These are phyloP conservation scores for Tulasnella sp. DNA, from an alignment of 768 basidiomycete species.

Conservation along the genomic window DNA sequence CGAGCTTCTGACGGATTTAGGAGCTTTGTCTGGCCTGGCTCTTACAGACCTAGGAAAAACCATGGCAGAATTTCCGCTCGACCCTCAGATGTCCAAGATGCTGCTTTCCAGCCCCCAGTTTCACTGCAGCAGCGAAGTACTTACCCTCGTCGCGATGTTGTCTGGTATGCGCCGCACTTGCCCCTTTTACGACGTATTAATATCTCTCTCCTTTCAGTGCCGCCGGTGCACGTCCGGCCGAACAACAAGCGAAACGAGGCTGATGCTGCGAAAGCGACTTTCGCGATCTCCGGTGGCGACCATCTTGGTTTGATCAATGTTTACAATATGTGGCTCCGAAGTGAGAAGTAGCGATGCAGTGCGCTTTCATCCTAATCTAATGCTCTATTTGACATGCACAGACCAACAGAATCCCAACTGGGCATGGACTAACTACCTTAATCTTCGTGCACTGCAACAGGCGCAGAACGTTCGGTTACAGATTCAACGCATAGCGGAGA, in stretches of 20 bases:
- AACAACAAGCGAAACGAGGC: conserved; percentile 40
- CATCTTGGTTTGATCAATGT: conserved; percentile 45
- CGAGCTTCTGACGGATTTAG: conserved; percentile 43
- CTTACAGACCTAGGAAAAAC: conserved; percentile 41
- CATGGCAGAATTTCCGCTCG: conserved; percentile 46
- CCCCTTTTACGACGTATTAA: neutral
- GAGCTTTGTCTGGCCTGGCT: conserved; percentile 41
- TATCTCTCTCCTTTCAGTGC: conserved; percentile 33
- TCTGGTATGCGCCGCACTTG: conserved; percentile 33
- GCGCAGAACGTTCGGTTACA: conserved; percentile 44
- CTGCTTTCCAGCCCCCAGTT: conserved; percentile 43
- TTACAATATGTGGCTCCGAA: conserved; percentile 42
- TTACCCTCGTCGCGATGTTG: conserved; percentile 43
- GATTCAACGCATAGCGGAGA: conserved; percentile 41
- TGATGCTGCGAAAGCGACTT: conserved; percentile 41
- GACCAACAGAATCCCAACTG: conserved; percentile 41
- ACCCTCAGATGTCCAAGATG: conserved; percentile 43
- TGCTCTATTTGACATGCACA: conserved; percentile 4
- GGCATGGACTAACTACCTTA: conserved; percentile 44
- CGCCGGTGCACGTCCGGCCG: conserved; percentile 42
- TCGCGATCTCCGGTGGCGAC: conserved; percentile 43
- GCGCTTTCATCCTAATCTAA: neutral
- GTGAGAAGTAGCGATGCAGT: conserved; percentile 22
- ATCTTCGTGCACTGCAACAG: conserved; percentile 39
- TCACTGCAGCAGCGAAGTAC: conserved; percentile 42